Percentiles rank a stretch among this genome's conserved stretches.
phyloP scores from a whole-genome alignment of 2,329 filamentous ascomycete genomes.

The Ophiostoma montium region DNA sequence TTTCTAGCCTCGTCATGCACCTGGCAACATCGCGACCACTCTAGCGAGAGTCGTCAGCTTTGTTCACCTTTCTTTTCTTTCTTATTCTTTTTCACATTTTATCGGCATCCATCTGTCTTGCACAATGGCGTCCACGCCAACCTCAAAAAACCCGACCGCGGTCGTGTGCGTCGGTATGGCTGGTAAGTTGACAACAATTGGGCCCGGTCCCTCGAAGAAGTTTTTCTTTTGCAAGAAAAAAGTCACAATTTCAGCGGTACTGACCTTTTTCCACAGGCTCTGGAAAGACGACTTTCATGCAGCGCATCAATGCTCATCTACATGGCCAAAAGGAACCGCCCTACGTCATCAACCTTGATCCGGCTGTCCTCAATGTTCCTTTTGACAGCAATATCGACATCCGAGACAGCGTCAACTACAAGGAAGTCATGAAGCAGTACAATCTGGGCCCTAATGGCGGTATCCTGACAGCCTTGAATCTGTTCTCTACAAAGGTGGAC shows the following conservation, averaged over 20 bases:
- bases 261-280: slow-evolving; percentile 45
- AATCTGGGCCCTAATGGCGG: slow-evolving; percentile 95
- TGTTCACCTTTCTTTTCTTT: too few relatives aligned
- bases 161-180: slow-evolving; percentile 98
- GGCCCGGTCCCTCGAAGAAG: too few relatives aligned
- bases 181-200: slow-evolving; percentile 34
- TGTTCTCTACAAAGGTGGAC: slow-evolving; percentile 96
- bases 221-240: neutral
- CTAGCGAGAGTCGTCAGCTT: neutral
- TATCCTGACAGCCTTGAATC: slow-evolving; percentile 86
- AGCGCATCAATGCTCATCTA: slow-evolving; percentile 87
- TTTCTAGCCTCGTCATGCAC: neutral
- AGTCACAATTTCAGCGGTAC: too few relatives aligned
- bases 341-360: slow-evolving; percentile 95
- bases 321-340: slow-evolving; percentile 68
- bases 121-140: slow-evolving; percentile 13
- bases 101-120: neutral
- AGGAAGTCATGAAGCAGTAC: slow-evolving; percentile 99
- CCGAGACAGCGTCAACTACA: slow-evolving; percentile 96
- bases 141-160: slow-evolving; percentile 43
- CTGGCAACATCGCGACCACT: neutral
- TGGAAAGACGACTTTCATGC: slow-evolving; percentile 99
- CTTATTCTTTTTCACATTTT: neutral
- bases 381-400: slow-evolving; percentile 99
- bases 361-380: slow-evolving; percentile 81